Conservation (phyloP, 2,329 filamentous ascomycete genomes). For the Ceratocystis diversiconidia region DNA sequence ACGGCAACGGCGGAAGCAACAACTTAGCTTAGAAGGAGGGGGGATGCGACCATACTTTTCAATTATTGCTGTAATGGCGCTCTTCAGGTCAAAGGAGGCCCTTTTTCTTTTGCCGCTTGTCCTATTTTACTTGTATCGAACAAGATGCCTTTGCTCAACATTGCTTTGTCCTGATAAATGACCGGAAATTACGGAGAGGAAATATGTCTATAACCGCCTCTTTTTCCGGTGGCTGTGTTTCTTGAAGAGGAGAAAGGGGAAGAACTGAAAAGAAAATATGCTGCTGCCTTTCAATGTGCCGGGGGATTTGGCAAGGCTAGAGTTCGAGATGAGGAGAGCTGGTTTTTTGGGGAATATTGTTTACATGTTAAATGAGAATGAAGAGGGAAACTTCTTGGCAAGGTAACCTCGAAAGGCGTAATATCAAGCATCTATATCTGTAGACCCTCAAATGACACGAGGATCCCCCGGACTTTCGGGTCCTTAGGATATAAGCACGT, state of each 20-base stretch:
- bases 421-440: too few relatives aligned
- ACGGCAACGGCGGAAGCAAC: neutral
- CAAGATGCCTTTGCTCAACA: too few relatives aligned
- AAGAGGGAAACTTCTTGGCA: neutral
- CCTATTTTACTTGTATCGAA: neutral
- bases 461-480: neutral
- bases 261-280: neutral
- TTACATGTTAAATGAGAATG: neutral
- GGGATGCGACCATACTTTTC: neutral
- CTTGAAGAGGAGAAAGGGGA: neutral
- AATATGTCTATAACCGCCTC: neutral
- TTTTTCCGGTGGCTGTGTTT: neutral
- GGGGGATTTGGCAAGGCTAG: neutral
- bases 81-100: neutral
- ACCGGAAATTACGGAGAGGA: neutral
- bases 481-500: neutral
- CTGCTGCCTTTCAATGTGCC: neutral
- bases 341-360: slow-evolving; percentile 1
- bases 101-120: neutral
- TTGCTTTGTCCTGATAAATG: neutral
- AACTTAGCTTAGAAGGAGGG: neutral
- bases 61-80: neutral
- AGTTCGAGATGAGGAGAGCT: neutral
- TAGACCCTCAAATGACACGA: too few relatives aligned
- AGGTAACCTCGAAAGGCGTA: too few relatives aligned